These are phyloP conservation scores for Gracilaria gracilis DNA, from an alignment of 23 red algal species.

Conservation along the genomic window DNA sequence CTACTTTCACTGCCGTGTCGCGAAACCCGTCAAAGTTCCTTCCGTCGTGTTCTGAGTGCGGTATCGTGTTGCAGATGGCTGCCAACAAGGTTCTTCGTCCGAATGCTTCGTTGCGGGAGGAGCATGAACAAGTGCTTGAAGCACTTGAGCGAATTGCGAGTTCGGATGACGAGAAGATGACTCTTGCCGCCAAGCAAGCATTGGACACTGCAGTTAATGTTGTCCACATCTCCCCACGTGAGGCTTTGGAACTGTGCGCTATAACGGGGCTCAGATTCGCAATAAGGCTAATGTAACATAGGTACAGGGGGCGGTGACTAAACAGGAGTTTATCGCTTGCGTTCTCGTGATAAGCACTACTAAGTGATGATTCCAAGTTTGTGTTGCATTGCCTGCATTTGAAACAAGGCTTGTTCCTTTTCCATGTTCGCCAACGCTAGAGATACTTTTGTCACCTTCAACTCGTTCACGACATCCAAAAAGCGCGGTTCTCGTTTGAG, in stretches of 20 bases:
- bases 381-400: constrained; percentile 57
- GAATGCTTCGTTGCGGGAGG: constrained; percentile 15
- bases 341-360: neutral
- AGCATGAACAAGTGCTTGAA: constrained; percentile 55
- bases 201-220: constrained; percentile 42
- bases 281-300: constrained; percentile 66
- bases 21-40: constrained; percentile 52
- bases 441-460: constrained; percentile 82
- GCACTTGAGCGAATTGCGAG: constrained; percentile 19
- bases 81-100: constrained; percentile 46
- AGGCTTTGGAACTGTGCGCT: constrained; percentile 58
- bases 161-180: constrained; percentile 29
- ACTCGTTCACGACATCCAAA: constrained; percentile 80
- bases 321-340: constrained; percentile 19
- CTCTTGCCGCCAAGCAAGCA: constrained; percentile 6
- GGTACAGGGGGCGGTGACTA: neutral
- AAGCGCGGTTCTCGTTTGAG: constrained; percentile 78
- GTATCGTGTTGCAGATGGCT: constrained; percentile 49
- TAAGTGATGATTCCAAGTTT: constrained; percentile 29
- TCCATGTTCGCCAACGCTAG: constrained; percentile 83
- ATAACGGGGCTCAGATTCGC: constrained; percentile 54
- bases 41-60: constrained; percentile 50
- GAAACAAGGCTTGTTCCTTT: constrained; percentile 82
- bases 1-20: constrained; percentile 48
- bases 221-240: constrained; percentile 45